These are phyloP conservation scores for Phytophthora pinifolia DNA, from an alignment of 352 stramenopile species.

Conservation along the genomic window DNA sequence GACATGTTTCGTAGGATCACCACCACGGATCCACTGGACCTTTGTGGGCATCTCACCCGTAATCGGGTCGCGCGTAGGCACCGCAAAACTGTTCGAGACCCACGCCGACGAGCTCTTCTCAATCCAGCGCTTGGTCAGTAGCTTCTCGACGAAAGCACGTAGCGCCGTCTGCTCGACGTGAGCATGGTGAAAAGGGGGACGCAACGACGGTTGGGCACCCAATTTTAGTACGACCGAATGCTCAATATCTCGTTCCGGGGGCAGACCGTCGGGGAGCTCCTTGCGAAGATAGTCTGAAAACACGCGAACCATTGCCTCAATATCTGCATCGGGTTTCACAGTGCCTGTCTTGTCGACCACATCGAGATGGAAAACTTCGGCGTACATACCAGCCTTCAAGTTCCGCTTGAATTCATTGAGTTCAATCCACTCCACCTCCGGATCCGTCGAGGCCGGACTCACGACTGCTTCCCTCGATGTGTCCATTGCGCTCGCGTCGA, in stretches of 20 bases:
- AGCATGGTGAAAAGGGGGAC: too few relatives aligned
- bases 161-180: slow-evolving; percentile 17
- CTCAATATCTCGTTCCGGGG: slow-evolving; percentile 8
- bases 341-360: slow-evolving; percentile 1
- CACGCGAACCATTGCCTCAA: slow-evolving; percentile 1
- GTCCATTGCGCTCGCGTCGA: too few relatives aligned
- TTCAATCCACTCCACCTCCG: slow-evolving; percentile 11
- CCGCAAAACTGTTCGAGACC: slow-evolving; percentile 23
- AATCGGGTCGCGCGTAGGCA: slow-evolving; percentile 13
- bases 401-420: slow-evolving; percentile 10
- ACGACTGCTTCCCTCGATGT: too few relatives aligned
- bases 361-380: slow-evolving; percentile 13
- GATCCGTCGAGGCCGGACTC: not conserved
- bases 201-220: too few relatives aligned
- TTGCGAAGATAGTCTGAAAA: slow-evolving; percentile 11
- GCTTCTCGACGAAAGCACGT: slow-evolving; percentile 7
- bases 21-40: not conserved
- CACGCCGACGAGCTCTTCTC: slow-evolving; percentile 10
- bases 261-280: slow-evolving; percentile 8
- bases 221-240: slow-evolving; percentile 8
- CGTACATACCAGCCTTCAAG: slow-evolving; percentile 1
- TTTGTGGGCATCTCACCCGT: not conserved
- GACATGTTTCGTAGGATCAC: slow-evolving; percentile 1
- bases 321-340: not conserved
- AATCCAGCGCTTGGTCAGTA: slow-evolving; percentile 17